A percentile compares a stretch with the other conserved stretches of the same genome.
phyloP scores from a whole-genome alignment of 192 early-diverging fungal species.

The Coemansia sp. region DNA sequence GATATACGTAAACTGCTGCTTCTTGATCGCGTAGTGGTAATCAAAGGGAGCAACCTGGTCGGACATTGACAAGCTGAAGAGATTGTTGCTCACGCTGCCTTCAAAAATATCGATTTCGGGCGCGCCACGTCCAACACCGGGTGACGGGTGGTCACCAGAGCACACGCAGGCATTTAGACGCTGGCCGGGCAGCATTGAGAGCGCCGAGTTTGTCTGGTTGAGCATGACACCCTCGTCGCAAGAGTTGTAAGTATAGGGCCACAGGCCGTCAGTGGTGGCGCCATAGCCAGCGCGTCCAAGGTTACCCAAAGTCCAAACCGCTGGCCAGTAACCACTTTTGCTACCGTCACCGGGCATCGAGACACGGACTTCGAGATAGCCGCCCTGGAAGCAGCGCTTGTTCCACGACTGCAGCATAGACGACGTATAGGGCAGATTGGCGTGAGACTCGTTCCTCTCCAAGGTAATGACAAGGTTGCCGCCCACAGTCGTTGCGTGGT shows the following conservation, averaged over 20 bases:
- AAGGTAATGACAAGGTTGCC: constrained; percentile 59
- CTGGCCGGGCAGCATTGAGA: constrained; percentile 60
- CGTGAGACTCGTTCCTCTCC: constrained; percentile 47
- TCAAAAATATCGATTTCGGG: constrained; percentile 65
- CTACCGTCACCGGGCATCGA: constrained; percentile 57
- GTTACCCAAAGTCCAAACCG: constrained; percentile 63
- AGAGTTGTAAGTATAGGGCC: constrained; percentile 59
- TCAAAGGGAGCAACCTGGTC: constrained; percentile 60
- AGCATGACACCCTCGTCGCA: constrained; percentile 60
- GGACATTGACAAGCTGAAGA: constrained; percentile 52
- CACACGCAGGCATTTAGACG: constrained; percentile 59
- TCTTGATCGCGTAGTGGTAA: constrained; percentile 55
- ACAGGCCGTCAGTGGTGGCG: constrained; percentile 61
- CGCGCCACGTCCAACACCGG: constrained; percentile 59
- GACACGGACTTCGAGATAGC: constrained; percentile 61
- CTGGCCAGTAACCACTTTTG: constrained; percentile 60
- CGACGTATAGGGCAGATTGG: constrained; percentile 57
- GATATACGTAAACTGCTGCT: constrained; percentile 48
- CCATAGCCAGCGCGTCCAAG: constrained; percentile 62
- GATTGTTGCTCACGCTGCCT: constrained; percentile 38
- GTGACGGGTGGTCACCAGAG: constrained; percentile 58
- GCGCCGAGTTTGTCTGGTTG: constrained; percentile 61
- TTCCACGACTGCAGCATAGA: constrained; percentile 70
- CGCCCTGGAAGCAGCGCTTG: constrained; percentile 67
- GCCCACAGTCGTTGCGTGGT: constrained; percentile 52